Conservation (phyloP, 2,329 filamentous ascomycete species). For the Drechslerella dactyloides region DNA sequence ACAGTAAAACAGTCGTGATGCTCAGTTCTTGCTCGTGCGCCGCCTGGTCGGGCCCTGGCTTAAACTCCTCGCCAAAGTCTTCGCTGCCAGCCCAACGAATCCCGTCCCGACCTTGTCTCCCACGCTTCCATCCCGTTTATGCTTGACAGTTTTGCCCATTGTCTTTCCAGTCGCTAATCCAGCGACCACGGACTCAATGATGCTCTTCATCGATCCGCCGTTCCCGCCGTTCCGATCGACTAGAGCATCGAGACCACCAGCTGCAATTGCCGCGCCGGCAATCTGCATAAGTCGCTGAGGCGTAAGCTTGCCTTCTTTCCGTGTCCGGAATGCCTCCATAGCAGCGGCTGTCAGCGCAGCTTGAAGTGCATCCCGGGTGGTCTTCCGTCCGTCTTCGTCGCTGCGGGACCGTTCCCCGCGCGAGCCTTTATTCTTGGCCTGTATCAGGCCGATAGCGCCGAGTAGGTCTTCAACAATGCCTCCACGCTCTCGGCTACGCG, state of each 20-base stretch:
- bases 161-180: constrained; percentile 35
- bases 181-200: constrained; percentile 40
- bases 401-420: constrained; percentile 7
- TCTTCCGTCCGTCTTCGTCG: constrained; percentile 24
- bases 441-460: constrained; percentile 38
- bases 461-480: constrained; percentile 42
- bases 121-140: constrained; percentile 25
- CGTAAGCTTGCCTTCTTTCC: constrained; percentile 46
- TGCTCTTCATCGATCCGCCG: constrained; percentile 27
- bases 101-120: constrained; percentile 28
- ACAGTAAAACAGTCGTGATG: no score
- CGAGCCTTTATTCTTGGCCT: constrained; percentile 35
- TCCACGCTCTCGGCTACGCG: constrained; percentile 21
- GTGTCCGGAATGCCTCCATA: constrained; percentile 45
- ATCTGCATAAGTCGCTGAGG: constrained; percentile 47
- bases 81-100: constrained; percentile 34
- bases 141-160: constrained; percentile 24
- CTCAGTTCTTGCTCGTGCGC: constrained; percentile 37
- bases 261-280: constrained; percentile 43
- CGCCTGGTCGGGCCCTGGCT: constrained; percentile 36
- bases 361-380: constrained; percentile 35
- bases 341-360: constrained; percentile 45
- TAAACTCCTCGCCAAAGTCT: constrained; percentile 32
- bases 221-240: constrained; percentile 30
- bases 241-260: constrained; percentile 39